Conservation (phyloP, 202 grass and related monocot genomes). For the Dendrocalamus latiflorus region DNA sequence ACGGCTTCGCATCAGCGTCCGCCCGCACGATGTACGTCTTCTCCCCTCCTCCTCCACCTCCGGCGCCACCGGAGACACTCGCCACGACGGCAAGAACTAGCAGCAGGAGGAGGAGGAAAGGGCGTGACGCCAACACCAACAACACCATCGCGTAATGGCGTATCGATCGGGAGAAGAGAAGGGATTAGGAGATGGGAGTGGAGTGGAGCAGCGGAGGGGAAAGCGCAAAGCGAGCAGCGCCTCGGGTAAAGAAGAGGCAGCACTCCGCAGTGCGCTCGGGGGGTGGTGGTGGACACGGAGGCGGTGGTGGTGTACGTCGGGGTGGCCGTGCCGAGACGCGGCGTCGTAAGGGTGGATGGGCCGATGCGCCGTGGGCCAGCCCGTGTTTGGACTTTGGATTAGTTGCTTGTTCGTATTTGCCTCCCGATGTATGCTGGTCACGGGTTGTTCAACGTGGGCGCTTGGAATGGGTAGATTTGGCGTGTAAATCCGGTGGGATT, state of each 20-base stretch:
- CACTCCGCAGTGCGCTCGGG: too few relatives aligned
- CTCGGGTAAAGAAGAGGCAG: slow-evolving; percentile 19
- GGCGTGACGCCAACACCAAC: background rate
- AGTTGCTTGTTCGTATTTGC: too few relatives aligned
- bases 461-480: too few relatives aligned
- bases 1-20: slow-evolving; percentile 84
- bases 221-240: slow-evolving; percentile 20
- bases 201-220: background rate
- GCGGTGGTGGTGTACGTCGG: background rate
- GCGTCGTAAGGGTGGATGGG: background rate
- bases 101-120: background rate
- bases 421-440: too few relatives aligned
- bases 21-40: slow-evolving; percentile 86
- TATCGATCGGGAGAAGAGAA: background rate
- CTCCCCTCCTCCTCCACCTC: background rate
- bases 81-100: background rate
- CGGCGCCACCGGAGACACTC: background rate
- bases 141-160: slow-evolving; percentile 15
- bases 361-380: background rate
- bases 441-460: too few relatives aligned
- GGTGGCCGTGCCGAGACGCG: background rate
- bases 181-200: background rate
- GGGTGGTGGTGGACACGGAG: background rate
- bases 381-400: background rate
- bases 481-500: background rate